phyloP scores from a whole-genome alignment of 106 monocot species.

The Platanthera zijinensis region DNA sequence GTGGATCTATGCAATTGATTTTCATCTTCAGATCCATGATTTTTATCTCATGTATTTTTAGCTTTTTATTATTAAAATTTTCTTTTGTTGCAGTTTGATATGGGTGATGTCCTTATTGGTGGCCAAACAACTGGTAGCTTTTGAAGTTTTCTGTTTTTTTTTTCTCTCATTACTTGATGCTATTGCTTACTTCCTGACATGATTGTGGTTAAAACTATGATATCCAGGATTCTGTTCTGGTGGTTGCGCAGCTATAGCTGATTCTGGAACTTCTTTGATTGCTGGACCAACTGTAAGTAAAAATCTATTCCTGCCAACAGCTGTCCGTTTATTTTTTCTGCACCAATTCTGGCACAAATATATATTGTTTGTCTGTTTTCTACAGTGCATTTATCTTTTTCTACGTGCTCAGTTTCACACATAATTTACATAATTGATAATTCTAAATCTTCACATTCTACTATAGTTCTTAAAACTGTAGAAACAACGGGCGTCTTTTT shows the following conservation, averaged over 20 bases:
- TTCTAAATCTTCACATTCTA: neutral
- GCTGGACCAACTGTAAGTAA: constrained; percentile 58
- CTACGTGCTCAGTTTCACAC: neutral
- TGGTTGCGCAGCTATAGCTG: constrained; percentile 13
- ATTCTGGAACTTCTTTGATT: constrained; percentile 73
- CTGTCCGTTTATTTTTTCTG: neutral
- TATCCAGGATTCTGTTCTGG: constrained; percentile 42
- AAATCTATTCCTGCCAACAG: neutral
- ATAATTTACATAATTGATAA: neutral
- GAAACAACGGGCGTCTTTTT: neutral
- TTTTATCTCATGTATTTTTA: neutral
- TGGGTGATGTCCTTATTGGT: constrained; percentile 52
- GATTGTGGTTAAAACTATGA: neutral
- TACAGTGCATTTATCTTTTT: neutral
- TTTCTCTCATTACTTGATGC: too few species aligned
- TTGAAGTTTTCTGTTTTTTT: neutral
- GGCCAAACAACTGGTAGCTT: constrained; percentile 37
- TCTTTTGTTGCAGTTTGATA: constrained; percentile 37
- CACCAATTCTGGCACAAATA: neutral
- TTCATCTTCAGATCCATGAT: too few species aligned
- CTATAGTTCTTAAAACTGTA: neutral
- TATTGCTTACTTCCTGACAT: too few species aligned
- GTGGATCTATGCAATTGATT: neutral
- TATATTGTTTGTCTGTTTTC: neutral
- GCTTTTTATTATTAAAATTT: neutral